Conservation (phyloP, 257 asterid genomes). For the Prunella vulgaris region DNA sequence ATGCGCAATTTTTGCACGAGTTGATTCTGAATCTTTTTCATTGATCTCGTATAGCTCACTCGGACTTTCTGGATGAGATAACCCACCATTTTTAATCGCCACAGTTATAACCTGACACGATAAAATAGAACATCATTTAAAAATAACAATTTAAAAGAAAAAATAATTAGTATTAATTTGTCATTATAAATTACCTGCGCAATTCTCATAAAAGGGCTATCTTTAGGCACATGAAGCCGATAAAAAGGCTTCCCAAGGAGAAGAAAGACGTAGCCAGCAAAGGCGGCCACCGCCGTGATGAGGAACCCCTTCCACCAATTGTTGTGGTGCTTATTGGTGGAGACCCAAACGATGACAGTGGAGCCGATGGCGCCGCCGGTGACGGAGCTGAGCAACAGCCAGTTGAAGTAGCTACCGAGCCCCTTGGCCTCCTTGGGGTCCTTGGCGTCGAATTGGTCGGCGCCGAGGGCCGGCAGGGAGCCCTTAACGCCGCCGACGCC, state of each 20-base stretch:
- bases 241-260: constrained; percentile 54
- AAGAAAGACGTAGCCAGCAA: constrained; percentile 39
- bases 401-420: constrained; percentile 75
- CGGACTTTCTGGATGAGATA: constrained; percentile 36
- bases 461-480: constrained; percentile 81
- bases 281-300: constrained; percentile 31
- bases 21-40: constrained; percentile 43
- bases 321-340: constrained; percentile 48
- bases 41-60: constrained; percentile 58
- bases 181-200: constrained; percentile 37
- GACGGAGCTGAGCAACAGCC: constrained; percentile 54
- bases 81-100: constrained; percentile 53
- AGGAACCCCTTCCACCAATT: constrained; percentile 90
- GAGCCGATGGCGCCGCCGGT: constrained; percentile 58
- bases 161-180: no score
- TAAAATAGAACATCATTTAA: no score
- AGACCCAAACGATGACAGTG: constrained; percentile 65
- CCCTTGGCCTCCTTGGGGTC: constrained; percentile 61
- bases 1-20: constrained; percentile 43
- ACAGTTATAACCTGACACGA: constrained; percentile 57
- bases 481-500: constrained; percentile 77
- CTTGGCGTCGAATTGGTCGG: constrained; percentile 70
- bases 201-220: constrained; percentile 58
- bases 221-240: constrained; percentile 53
- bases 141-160: no score